Base-by-base conservation (phyloP, 768 basidiomycete species). In the Clavaria fumosa region DNA sequence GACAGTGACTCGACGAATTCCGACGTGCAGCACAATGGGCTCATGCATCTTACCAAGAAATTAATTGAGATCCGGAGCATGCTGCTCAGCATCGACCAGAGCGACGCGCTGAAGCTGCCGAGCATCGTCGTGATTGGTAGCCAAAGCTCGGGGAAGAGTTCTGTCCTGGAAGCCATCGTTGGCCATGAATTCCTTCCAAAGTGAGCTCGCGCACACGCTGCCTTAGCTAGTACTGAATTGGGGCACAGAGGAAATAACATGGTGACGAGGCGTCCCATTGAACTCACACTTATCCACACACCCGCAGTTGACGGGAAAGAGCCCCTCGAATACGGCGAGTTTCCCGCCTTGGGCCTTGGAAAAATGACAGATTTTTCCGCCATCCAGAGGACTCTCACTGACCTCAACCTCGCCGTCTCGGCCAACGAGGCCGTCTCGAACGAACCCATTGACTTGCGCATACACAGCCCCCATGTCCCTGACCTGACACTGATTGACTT, bases 41-140 rank as follows among this genome's bases (percentile, higher is more conserved):
- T 99, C 31, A 83, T 97, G 78, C 76, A 91, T 47, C 64, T 99
- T 39, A 99, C 95, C 2, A 69, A 70, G 53, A 97, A 93, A 52
- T 72, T 99, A 41, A 99, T 99, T 52, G 91, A 91, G 58, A 95
- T 99, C 50, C 65, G 95, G 40, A 79, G 69, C 43, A 91, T 97
- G 69, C 64, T 99, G n/a, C 64, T 97, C 17, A 81, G 84, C 50
- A 91, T 97, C 38, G 95, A 96, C 58, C 89, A 97, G 57, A 89
- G 80, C 45, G 93, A 96, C 46, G 73, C 79, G 5, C 68, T 99
- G 47, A 96, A 90, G 50, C 63, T 99, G 14, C 95, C 95, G 1
- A 93, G 89, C 49, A 97, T 99, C 43, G 95, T 97, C 30, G 95
- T 97, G 33, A 84, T 99, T 44, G 95, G 95, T 7, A 93, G 88